Conservation (phyloP, 2,329 filamentous ascomycete genomes). For the Alternaria metachromatica region DNA sequence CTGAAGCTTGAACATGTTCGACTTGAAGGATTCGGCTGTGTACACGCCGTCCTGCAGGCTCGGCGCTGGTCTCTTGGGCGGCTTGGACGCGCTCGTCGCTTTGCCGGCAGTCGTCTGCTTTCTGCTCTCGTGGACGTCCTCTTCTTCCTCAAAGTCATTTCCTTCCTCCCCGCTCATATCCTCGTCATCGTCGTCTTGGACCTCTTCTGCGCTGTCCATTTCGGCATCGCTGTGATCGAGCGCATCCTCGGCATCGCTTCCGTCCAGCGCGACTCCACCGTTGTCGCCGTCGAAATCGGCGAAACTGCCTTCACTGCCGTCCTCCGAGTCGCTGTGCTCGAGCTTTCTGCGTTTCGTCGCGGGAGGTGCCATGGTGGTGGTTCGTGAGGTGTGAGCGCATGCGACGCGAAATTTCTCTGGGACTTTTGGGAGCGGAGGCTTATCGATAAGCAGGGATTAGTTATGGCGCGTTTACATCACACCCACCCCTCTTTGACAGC, state of each 20-base stretch:
- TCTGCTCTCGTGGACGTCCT: constrained; percentile 14
- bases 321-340: constrained; percentile 46
- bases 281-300: constrained; percentile 28
- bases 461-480: not conserved
- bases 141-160: constrained; percentile 16
- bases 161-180: constrained; percentile 21
- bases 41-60: constrained; percentile 50
- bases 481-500: constrained; percentile 9
- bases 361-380: constrained; percentile 42
- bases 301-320: constrained; percentile 34
- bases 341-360: constrained; percentile 57
- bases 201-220: constrained; percentile 18
- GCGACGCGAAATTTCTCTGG: constrained; percentile 26
- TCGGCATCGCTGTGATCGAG: constrained; percentile 13
- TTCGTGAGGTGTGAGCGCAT: constrained; percentile 7
- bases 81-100: constrained; percentile 18
- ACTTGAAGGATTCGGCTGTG: constrained; percentile 66
- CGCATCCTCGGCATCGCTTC: constrained; percentile 21
- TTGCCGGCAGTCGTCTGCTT: constrained; percentile 11
- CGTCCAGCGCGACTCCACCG: constrained; percentile 21
- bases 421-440: constrained; percentile 25
- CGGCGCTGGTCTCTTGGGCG: constrained; percentile 30
- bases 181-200: constrained; percentile 13
- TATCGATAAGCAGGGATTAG: constrained; percentile 29
- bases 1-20: constrained; percentile 71